phyloP scores from a whole-genome alignment of 1,284 basidiomycete genomes.

The Cryptococcus maquisensis region DNA sequence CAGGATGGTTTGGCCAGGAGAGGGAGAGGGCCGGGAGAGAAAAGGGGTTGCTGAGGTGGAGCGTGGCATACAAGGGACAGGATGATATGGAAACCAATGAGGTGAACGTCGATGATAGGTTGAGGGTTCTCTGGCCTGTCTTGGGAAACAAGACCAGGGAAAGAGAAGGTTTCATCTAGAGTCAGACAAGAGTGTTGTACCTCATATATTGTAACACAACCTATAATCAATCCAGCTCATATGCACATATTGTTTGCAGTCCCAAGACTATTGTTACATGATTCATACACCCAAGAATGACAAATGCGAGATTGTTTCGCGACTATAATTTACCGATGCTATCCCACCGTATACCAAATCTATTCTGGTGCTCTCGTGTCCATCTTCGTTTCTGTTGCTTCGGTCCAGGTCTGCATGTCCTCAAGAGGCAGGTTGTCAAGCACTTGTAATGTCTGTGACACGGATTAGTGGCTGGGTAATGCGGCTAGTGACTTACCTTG shows the following conservation, averaged over 20 bases:
- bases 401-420: slow-evolving; percentile 44
- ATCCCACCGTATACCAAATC: background rate
- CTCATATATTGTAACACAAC: background rate
- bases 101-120: slow-evolving; percentile 8
- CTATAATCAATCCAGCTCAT: too few species aligned
- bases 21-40: background rate
- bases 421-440: slow-evolving; percentile 40
- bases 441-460: slow-evolving; percentile 37
- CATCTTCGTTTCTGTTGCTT: slow-evolving; percentile 18
- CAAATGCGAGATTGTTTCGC: background rate
- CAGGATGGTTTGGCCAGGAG: background rate
- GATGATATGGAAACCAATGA: too few species aligned
- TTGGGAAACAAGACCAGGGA: slow-evolving; percentile 3
- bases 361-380: slow-evolving; percentile 13
- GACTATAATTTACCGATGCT: too few species aligned
- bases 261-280: background rate
- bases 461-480: background rate
- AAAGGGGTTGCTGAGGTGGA: background rate
- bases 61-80: background rate
- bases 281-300: slow-evolving; percentile 1
- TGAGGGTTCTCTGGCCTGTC: slow-evolving; percentile 21
- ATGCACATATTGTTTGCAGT: too few species aligned
- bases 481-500: slow-evolving; percentile 26
- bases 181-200: too few species aligned
- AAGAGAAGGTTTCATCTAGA: slow-evolving; percentile 8